phyloP scores from a whole-genome alignment of 345 rosid genomes.

The Heritiera fomes region DNA sequence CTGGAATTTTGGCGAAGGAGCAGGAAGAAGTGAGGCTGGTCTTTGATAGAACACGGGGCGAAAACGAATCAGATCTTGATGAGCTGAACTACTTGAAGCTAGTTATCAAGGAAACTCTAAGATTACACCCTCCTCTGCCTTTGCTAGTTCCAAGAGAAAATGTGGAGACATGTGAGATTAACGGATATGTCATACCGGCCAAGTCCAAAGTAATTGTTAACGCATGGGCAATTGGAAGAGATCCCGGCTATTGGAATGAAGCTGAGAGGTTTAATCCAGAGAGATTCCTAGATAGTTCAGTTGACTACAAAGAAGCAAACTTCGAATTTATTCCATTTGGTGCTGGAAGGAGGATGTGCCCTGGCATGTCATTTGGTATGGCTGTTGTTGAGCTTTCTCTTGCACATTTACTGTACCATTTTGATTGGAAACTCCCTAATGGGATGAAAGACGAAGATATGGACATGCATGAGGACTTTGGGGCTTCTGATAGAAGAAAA shows the following conservation, averaged over 20 bases:
- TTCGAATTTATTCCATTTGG: constrained; percentile 27
- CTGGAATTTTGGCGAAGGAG: not conserved
- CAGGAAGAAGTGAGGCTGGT: not conserved
- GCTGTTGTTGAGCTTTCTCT: constrained; percentile 29
- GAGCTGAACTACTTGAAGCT: constrained; percentile 3
- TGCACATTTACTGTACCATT: constrained; percentile 22
- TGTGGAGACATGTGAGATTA: not conserved
- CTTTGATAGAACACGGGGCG: not conserved
- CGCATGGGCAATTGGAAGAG: constrained; percentile 33
- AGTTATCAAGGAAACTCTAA: not conserved
- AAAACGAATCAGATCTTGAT: not conserved
- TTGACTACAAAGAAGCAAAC: constrained; percentile 29
- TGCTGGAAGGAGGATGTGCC: constrained; percentile 41
- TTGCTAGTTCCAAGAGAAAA: not conserved
- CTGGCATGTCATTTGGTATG: constrained; percentile 11
- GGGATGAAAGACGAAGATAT: not conserved
- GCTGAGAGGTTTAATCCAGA: constrained; percentile 33
- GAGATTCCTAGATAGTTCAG: constrained; percentile 23
- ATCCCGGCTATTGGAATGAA: constrained; percentile 33
- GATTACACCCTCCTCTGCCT: not conserved
- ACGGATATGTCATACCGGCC: not conserved
- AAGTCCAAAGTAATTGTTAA: constrained; percentile 26
- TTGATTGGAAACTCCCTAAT: not conserved
- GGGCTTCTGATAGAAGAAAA: not conserved
- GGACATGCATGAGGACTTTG: not conserved